phyloP scores from a whole-genome alignment of 176 grass and related monocot species.

The Rhipidocladum racemiflorum region DNA sequence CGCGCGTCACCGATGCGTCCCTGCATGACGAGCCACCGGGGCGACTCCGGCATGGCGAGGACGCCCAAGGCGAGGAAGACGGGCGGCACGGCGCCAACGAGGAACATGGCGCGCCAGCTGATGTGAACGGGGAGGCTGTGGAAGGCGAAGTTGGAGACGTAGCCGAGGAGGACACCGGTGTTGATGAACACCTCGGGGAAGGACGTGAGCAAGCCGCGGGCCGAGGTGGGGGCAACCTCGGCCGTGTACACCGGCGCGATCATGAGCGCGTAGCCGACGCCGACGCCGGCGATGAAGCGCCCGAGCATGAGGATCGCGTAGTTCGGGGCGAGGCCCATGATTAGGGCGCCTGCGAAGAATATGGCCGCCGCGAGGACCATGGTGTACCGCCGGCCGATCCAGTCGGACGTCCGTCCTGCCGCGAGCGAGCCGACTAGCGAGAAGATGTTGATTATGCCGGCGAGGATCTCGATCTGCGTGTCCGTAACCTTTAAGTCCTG shows the following conservation, averaged over 20 bases:
- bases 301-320: slow-evolving; percentile 68
- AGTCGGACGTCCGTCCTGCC: slow-evolving; percentile 77
- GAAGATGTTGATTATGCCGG: slow-evolving; percentile 83
- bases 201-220: slow-evolving; percentile 75
- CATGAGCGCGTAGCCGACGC: slow-evolving; percentile 78
- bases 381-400: slow-evolving; percentile 87
- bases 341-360: slow-evolving; percentile 72
- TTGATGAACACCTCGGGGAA: slow-evolving; percentile 90
- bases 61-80: slow-evolving; percentile 50
- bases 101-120: slow-evolving; percentile 80
- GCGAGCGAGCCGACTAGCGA: slow-evolving; percentile 77
- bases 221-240: slow-evolving; percentile 69
- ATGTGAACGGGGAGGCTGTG: slow-evolving; percentile 51
- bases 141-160: slow-evolving; percentile 88
- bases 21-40: slow-evolving; percentile 88
- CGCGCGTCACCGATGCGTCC: slow-evolving; percentile 55
- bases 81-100: slow-evolving; percentile 58
- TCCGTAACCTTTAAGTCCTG: slow-evolving; percentile 65
- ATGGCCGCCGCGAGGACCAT: slow-evolving; percentile 74
- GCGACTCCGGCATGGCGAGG: slow-evolving; percentile 92
- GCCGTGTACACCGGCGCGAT: slow-evolving; percentile 87
- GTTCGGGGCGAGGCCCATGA: slow-evolving; percentile 59
- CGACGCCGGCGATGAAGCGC: slow-evolving; percentile 83
- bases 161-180: slow-evolving; percentile 67
- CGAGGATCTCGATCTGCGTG: slow-evolving; percentile 66